Base-by-base conservation (phyloP, 1,284 basidiomycete species). In the Trichosporon inkin region DNA sequence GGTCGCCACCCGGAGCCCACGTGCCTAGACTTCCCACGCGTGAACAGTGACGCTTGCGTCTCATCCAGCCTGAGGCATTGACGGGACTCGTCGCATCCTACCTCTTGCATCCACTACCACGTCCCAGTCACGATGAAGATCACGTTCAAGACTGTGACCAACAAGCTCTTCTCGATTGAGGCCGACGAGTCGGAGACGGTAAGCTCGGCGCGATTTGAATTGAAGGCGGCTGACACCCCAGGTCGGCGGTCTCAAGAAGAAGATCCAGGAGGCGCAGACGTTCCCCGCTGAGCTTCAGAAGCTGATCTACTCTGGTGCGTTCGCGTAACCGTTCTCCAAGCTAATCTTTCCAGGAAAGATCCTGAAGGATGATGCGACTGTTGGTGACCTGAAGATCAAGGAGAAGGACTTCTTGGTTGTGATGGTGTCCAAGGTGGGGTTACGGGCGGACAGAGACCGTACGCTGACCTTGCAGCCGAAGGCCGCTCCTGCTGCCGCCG, bases 321-420 rank as follows among this genome's bases (percentile, higher is more conserved):
- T 53, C 17, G 7, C 10, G 19, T 10, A 11, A 10, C 34, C 34
- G 36, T 56, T 10, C 38, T 34, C 10, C 16, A 24, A 61, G 55
- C 56, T 10, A 10, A 37, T 38, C 10, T 20, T 20, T 24, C 24
- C 72, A 93, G 95, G 95, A 63, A 96, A 97, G 82, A 89, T 99
- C 53, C 83, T 99, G 39, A 79, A 85, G 17, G 93, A 99, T 78
- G 85, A 87, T 62, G 93, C 93, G 82, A 89, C 88, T 1, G 84
- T 99, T 39, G 89, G 86, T 67, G 88, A 88, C 60, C 90, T 89
- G 74, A 87, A 89, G 62, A 90, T 99, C 82, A 95, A 97, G 81
- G 95, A 99, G 80, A 99, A 97, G 82, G 95, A 97, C 77, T 99
- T 99, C 81, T 82, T 99, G 62, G 96, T 99, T 17, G 85, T 99